phyloP scores from a whole-genome alignment of 2,329 filamentous ascomycete genomes.

The Paracoccidioides lutzii region DNA sequence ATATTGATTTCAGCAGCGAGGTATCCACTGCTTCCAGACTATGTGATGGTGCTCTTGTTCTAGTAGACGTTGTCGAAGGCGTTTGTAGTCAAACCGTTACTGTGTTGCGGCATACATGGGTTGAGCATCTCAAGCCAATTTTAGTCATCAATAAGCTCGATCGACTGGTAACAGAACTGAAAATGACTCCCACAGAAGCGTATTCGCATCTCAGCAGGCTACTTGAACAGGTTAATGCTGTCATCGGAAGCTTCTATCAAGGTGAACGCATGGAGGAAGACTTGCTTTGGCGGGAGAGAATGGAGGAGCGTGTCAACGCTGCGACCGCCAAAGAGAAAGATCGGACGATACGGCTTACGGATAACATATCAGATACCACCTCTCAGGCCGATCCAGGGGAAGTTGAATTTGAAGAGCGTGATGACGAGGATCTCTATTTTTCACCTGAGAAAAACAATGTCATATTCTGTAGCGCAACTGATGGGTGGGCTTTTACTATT shows the following conservation, averaged over 20 bases:
- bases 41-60: constrained; percentile 84
- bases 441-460: constrained; percentile 97
- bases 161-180: constrained; percentile 80
- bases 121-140: constrained; percentile 85
- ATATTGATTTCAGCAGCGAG: constrained; percentile 98
- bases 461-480: constrained; percentile 93
- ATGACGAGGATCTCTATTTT: constrained; percentile 96
- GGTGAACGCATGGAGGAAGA: constrained; percentile 98
- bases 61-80: constrained; percentile 93
- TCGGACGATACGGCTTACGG: constrained; percentile 24
- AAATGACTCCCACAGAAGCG: constrained; percentile 82
- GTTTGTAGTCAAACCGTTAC: constrained; percentile 98
- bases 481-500: constrained; percentile 98
- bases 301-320: constrained; percentile 73
- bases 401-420: constrained; percentile 67
- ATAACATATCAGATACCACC: constrained; percentile 37
- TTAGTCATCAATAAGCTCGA: constrained; percentile 99
- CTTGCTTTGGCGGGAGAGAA: constrained; percentile 82
- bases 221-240: constrained; percentile 90
- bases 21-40: constrained; percentile 90
- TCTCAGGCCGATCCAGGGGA: constrained; percentile 38
- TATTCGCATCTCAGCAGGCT: constrained; percentile 81
- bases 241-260: constrained; percentile 94
- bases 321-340: constrained; percentile 50
- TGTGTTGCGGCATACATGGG: constrained; percentile 87